These are phyloP conservation scores for Trichophyton rubrum DNA, from an alignment of 2,329 filamentous ascomycete genomes.

Conservation along the genomic window DNA sequence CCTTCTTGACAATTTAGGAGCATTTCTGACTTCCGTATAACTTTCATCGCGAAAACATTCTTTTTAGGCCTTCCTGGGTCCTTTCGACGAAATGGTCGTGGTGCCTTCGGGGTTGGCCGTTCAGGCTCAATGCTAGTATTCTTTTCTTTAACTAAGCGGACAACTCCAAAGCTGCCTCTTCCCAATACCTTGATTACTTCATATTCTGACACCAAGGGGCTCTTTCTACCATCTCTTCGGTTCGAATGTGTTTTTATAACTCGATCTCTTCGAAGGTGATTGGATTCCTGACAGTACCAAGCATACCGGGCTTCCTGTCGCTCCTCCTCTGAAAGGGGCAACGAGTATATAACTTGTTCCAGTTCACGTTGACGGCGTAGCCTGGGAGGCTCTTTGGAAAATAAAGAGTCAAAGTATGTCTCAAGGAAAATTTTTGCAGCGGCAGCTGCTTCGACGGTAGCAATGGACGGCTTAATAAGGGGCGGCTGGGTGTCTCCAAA, in stretches of 20 bases:
- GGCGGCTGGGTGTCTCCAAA: constrained; percentile 9
- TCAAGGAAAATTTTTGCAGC: constrained; percentile 80
- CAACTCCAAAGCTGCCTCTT: constrained; percentile 89
- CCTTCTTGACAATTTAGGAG: constrained; percentile 82
- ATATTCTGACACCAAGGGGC: constrained; percentile 52
- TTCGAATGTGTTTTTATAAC: constrained; percentile 53
- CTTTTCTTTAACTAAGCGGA: constrained; percentile 67
- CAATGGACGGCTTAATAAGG: constrained; percentile 22
- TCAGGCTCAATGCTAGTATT: constrained; percentile 7
- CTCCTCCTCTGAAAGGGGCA: constrained; percentile 45
- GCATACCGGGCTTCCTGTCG: constrained; percentile 41
- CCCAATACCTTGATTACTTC: constrained; percentile 72
- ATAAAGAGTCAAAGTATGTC: constrained; percentile 63
- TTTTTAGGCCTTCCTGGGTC: constrained; percentile 24
- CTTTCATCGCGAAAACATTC: constrained; percentile 88
- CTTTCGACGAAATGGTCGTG: constrained; percentile 11
- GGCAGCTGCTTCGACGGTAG: constrained; percentile 64
- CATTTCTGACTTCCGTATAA: constrained; percentile 91
- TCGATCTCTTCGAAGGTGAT: constrained; percentile 61
- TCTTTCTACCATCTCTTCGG: constrained; percentile 30
- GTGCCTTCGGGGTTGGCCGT: constrained; percentile 9
- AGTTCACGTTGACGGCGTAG: constrained; percentile 50
- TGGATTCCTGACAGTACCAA: constrained; percentile 56
- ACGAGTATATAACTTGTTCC: constrained; percentile 49
- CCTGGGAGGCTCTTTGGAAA: constrained; percentile 46